Evolutionary conservation across 1,284 basidiomycete species (phyloP).

Genomic region (Limonomyces culmigenus): DNA sequence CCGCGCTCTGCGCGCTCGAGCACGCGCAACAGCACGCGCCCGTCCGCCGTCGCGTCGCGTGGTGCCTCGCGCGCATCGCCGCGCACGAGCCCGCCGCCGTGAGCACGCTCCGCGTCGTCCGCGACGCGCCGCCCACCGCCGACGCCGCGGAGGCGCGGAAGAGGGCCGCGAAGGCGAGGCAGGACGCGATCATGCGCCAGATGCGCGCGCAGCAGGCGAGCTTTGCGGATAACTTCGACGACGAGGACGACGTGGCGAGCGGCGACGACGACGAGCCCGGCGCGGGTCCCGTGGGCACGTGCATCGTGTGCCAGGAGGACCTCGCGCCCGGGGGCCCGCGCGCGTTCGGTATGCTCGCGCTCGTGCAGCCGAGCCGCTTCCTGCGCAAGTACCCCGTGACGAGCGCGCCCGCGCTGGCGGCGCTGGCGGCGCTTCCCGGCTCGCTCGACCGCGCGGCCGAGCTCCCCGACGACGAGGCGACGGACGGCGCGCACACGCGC

Average conservation of each 20-base stretch:
- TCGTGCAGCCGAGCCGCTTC: constrained; percentile 80
- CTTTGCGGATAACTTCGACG: constrained; percentile 66
- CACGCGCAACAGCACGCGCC: constrained; percentile 55
- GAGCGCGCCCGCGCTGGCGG: constrained; percentile 36
- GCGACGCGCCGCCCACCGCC: constrained; percentile 20
- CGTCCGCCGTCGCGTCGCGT: constrained; percentile 53
- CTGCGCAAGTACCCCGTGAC: constrained; percentile 68
- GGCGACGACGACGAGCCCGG: constrained; percentile 33
- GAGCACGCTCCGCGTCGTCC: constrained; percentile 25
- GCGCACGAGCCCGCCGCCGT: constrained; percentile 39
- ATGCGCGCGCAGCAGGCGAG: constrained; percentile 85
- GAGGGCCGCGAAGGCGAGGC: constrained; percentile 66
- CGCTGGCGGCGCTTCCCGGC: constrained; percentile 47
- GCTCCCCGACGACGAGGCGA: constrained; percentile 33
- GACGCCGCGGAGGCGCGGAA: constrained; percentile 57
- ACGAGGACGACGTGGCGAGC: constrained; percentile 35
- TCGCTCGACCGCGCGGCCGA: constrained; percentile 45
- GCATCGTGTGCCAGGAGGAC: constrained; percentile 97
- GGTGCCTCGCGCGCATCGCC: constrained; percentile 55
- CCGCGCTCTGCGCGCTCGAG: constrained; percentile 62
- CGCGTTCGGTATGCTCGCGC: constrained; percentile 80
- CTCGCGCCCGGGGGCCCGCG: constrained; percentile 44
- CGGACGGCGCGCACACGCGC: constrained; percentile 68
- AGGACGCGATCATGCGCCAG: constrained; percentile 82
- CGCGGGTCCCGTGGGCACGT: constrained; percentile 56